These are phyloP conservation scores for Backusella morwellensis DNA, from an alignment of 192 early-diverging fungal genomes.

Conservation along the genomic window DNA sequence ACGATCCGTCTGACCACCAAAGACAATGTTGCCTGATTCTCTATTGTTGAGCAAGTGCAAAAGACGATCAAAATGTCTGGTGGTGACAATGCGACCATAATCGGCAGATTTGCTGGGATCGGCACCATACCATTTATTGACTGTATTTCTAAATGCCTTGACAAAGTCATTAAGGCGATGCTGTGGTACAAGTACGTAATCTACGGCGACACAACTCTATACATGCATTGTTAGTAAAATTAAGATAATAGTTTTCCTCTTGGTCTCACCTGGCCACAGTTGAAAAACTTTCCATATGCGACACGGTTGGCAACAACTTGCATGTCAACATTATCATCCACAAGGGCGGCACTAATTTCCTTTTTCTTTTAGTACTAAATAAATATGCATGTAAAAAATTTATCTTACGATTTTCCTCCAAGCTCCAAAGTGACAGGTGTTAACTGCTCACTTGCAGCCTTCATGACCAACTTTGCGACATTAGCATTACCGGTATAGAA, in stretches of 20 bases:
- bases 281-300: slow-evolving; percentile 78
- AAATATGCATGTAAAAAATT: neutral
- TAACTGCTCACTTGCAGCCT: slow-evolving; percentile 80
- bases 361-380: neutral
- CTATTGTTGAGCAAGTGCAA: slow-evolving; percentile 42
- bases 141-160: slow-evolving; percentile 35
- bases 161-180: slow-evolving; percentile 46
- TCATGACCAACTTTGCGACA: slow-evolving; percentile 81
- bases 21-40: slow-evolving; percentile 50
- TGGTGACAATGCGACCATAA: slow-evolving; percentile 63
- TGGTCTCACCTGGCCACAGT: slow-evolving; percentile 75
- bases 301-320: slow-evolving; percentile 69
- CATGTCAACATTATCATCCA: slow-evolving; percentile 67
- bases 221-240: neutral
- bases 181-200: slow-evolving; percentile 66
- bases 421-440: slow-evolving; percentile 91
- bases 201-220: slow-evolving; percentile 77
- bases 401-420: slow-evolving; percentile 80
- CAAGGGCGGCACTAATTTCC: slow-evolving; percentile 51
- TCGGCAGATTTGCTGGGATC: slow-evolving; percentile 41
- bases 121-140: slow-evolving; percentile 42
- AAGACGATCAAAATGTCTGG: slow-evolving; percentile 64
- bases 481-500: slow-evolving; percentile 86
- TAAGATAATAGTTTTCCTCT: neutral
- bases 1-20: slow-evolving; percentile 61